phyloP scores from a whole-genome alignment of 2,329 filamentous ascomycete genomes.

The Fusarium napiforme region DNA sequence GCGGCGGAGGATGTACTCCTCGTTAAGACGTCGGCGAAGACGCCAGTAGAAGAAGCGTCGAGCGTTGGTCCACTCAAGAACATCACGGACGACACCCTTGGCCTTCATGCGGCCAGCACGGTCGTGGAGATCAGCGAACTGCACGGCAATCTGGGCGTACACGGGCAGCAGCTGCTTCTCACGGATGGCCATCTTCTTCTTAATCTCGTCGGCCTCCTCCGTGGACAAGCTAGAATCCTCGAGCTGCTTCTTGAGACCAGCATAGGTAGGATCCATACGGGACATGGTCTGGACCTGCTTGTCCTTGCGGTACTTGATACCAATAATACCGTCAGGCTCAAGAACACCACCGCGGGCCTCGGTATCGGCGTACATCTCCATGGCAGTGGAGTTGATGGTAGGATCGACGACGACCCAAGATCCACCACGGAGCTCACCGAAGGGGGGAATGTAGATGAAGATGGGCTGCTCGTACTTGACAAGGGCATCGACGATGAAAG shows the following conservation, averaged over 20 bases:
- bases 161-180: conserved; percentile 92
- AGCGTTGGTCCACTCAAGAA: conserved; percentile 86
- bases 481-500: conserved; percentile 97
- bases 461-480: conserved; percentile 99
- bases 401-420: conserved; percentile 99
- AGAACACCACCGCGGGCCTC: conserved; percentile 96
- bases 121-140: conserved; percentile 97
- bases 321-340: conserved; percentile 97
- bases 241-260: conserved; percentile 82
- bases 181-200: conserved; percentile 83
- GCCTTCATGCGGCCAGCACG: conserved; percentile 97
- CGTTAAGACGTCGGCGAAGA: conserved; percentile 93
- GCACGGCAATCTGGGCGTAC: conserved; percentile 93
- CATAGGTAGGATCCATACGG: conserved; percentile 87
- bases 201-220: conserved; percentile 82
- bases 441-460: conserved; percentile 98
- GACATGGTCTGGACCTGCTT: conserved; percentile 98
- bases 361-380: conserved; percentile 99
- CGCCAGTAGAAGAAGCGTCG: conserved; percentile 99
- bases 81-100: conserved; percentile 90
- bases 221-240: conserved; percentile 70
- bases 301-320: conserved; percentile 98
- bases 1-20: conserved; percentile 96
- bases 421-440: conserved; percentile 95
- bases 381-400: conserved; percentile 93